These are phyloP conservation scores for Bocquillonia castaneifolia DNA, from an alignment of 441 rosid species.

Conservation along the genomic window DNA sequence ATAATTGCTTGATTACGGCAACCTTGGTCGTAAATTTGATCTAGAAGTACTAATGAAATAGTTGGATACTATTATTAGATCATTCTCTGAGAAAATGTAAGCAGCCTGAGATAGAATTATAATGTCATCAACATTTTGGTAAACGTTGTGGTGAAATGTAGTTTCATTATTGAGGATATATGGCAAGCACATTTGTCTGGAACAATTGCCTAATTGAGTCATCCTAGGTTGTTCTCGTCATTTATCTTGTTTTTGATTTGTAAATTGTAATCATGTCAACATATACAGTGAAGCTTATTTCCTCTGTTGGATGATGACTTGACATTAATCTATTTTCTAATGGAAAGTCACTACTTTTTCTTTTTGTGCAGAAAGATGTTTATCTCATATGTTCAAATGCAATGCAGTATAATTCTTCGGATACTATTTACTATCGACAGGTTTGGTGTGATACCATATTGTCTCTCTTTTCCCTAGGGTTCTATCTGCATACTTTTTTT, in stretches of 20 bases:
- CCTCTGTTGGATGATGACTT: background rate
- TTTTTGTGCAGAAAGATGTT: slow-evolving; percentile 61
- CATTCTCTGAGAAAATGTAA: too few relatives aligned
- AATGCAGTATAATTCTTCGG: slow-evolving; percentile 80
- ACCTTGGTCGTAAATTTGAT: too few relatives aligned
- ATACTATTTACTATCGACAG: slow-evolving; percentile 80
- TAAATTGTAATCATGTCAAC: background rate
- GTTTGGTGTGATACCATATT: slow-evolving; percentile 33
- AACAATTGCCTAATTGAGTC: background rate
- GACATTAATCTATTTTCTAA: background rate
- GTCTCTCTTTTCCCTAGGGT: background rate
- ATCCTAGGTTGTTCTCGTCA: background rate
- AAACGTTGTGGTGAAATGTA: background rate
- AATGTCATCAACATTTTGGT: background rate
- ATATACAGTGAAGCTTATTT: slow-evolving; percentile 2
- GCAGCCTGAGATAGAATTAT: background rate
- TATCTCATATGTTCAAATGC: slow-evolving; percentile 77
- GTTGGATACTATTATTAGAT: too few relatives aligned
- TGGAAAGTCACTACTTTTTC: slow-evolving; percentile 14
- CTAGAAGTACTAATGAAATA: background rate
- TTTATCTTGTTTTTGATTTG: too few relatives aligned
- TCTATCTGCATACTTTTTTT: slow-evolving; percentile 6
- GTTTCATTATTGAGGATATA: background rate
- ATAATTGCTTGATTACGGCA: background rate
- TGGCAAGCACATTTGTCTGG: background rate